Conservation (phyloP, 2,329 filamentous ascomycete species). For the Ascochyta clinopodiicola region DNA sequence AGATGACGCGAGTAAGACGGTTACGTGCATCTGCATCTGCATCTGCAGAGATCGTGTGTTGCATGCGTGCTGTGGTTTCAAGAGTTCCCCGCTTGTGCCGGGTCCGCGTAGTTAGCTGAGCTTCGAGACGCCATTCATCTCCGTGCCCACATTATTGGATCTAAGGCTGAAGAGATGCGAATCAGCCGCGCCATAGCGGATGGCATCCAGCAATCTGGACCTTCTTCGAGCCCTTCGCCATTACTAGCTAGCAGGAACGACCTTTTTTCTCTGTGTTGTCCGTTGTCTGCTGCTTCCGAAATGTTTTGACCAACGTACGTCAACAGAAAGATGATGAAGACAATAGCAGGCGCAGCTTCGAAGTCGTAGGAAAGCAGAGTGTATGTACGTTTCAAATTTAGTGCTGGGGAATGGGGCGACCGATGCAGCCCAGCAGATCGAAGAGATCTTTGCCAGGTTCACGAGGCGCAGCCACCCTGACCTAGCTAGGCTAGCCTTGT, state of each 20-base stretch:
- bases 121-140: slow-evolving; percentile 8
- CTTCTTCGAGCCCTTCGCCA: neutral
- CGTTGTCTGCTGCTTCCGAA: neutral
- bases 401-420: neutral
- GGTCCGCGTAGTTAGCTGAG: slow-evolving; percentile 9
- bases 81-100: neutral
- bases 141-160: slow-evolving; percentile 10
- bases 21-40: neutral
- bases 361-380: neutral
- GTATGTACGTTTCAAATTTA: neutral
- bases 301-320: neutral
- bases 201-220: slow-evolving; percentile 4
- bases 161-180: slow-evolving; percentile 1
- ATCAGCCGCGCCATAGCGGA: slow-evolving; percentile 2
- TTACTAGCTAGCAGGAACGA: neutral
- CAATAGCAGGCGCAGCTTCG: neutral
- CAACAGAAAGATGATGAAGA: neutral
- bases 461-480: neutral
- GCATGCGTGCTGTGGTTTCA: neutral
- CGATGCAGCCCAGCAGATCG: slow-evolving; percentile 6
- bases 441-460: neutral
- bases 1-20: neutral
- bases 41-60: neutral
- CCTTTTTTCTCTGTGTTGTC: neutral
- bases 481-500: slow-evolving; percentile 3